These are phyloP conservation scores for Phellopilus nigrolimitatus DNA, from an alignment of 1,284 basidiomycete genomes.

Conservation along the genomic window DNA sequence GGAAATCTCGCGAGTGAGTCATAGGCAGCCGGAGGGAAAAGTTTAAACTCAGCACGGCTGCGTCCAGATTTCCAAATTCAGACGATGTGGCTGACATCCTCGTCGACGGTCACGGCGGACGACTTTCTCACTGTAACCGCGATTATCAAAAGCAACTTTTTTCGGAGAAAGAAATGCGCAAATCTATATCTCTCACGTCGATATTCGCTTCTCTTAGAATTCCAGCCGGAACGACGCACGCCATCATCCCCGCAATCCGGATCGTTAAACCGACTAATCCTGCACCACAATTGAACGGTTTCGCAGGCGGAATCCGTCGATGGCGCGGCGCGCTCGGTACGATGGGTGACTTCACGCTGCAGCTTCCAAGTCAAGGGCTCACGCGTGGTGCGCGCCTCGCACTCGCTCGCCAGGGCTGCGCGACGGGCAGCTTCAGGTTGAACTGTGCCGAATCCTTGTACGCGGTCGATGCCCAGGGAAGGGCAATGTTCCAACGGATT, in stretches of 20 bases:
- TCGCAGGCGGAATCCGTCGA: constrained; percentile 8
- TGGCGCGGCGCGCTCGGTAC: constrained; percentile 14
- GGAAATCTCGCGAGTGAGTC: too few relatives aligned
- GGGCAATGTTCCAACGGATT: constrained; percentile 10
- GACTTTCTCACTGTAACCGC: background rate
- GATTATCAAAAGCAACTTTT: background rate
- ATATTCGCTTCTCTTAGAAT: constrained; percentile 13
- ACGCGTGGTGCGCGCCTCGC: constrained; percentile 17
- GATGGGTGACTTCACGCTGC: constrained; percentile 11
- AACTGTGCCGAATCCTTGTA: constrained; percentile 17
- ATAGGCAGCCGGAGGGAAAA: too few relatives aligned
- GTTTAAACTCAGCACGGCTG: background rate
- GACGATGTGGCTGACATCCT: background rate
- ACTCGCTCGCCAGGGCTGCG: constrained; percentile 17
- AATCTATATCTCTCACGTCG: constrained; percentile 13
- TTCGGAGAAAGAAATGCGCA: constrained; percentile 11
- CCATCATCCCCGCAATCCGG: constrained; percentile 4
- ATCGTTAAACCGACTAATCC: constrained; percentile 1
- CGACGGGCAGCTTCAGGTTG: constrained; percentile 17
- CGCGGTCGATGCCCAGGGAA: constrained; percentile 5
- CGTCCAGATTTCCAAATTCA: background rate
- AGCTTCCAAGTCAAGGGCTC: constrained; percentile 13
- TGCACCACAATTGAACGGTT: background rate
- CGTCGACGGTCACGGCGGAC: background rate
- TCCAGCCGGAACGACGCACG: background rate